Evolutionary conservation across 108 stramenopile genomes (phyloP).

Genomic region (Cyclotella baltica): DNA sequence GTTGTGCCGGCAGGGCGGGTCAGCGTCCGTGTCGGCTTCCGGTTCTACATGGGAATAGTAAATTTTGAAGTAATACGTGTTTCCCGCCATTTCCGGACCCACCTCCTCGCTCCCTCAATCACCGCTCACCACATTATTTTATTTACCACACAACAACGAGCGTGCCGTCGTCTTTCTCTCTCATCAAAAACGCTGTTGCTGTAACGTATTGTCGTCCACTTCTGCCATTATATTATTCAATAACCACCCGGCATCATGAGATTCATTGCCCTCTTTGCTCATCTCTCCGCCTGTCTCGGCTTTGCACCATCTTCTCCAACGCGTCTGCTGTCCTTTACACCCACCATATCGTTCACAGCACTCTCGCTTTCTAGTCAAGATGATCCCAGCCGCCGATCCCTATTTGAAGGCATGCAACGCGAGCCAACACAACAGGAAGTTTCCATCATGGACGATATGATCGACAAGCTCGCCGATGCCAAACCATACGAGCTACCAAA

Average conservation of each 20-base stretch:
- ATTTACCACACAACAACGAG: too few species aligned
- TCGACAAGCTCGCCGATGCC: conserved; percentile 76
- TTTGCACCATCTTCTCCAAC: conserved; percentile 26
- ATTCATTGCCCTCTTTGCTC: conserved; percentile 28
- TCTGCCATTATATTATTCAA: neutral
- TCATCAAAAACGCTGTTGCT: too few species aligned
- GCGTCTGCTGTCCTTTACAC: neutral
- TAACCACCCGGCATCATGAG: conserved; percentile 9
- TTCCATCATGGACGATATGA: conserved; percentile 91
- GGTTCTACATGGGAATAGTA: too few species aligned
- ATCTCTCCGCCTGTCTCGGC: conserved; percentile 41
- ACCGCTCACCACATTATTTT: too few species aligned
- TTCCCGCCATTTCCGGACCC: too few species aligned
- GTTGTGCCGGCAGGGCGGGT: too few species aligned
- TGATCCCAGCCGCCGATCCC: conserved; percentile 46
- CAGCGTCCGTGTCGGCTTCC: too few species aligned
- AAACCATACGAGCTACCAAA: conserved; percentile 89
- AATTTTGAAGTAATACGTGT: too few species aligned
- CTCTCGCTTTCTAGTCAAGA: conserved; percentile 31
- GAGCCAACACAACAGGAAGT: conserved; percentile 69
- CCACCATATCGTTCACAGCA: neutral
- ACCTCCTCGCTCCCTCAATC: too few species aligned
- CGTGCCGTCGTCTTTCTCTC: too few species aligned
- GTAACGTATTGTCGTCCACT: too few species aligned
- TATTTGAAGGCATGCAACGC: conserved; percentile 81